Conservation (phyloP, 2,329 filamentous ascomycete species). For the Diaporthe caulivora region DNA sequence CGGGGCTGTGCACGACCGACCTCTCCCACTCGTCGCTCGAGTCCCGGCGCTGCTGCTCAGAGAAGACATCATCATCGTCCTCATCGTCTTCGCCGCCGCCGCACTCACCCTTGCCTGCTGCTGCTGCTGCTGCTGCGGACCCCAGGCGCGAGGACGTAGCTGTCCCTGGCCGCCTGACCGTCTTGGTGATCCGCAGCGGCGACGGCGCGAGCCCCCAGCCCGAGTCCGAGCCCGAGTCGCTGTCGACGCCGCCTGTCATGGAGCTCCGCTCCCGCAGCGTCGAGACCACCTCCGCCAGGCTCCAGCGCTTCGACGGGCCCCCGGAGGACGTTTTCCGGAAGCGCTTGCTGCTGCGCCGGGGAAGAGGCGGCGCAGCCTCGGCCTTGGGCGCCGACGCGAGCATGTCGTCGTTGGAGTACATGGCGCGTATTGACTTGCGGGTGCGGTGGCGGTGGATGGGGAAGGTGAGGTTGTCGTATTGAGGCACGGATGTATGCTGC, state of each 20-base stretch:
- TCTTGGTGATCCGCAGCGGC: slow-evolving; percentile 31
- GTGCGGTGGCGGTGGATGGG: slow-evolving; percentile 13
- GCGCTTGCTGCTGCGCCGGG: slow-evolving; percentile 38
- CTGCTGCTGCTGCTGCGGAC: neutral
- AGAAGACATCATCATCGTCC: neutral
- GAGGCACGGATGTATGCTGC: neutral
- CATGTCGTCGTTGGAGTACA: slow-evolving; percentile 39
- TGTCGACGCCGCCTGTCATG: slow-evolving; percentile 9
- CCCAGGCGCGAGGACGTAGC: neutral
- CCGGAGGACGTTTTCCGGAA: neutral
- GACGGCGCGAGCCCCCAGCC: slow-evolving; percentile 22
- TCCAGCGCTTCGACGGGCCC: slow-evolving; percentile 33
- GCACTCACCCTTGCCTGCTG: neutral
- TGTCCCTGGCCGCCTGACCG: neutral
- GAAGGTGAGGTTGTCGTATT: slow-evolving; percentile 9
- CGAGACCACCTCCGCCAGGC: slow-evolving; percentile 31
- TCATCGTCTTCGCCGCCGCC: neutral
- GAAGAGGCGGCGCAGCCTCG: slow-evolving; percentile 30
- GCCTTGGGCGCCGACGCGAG: neutral
- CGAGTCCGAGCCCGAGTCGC: neutral
- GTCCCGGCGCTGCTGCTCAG: neutral
- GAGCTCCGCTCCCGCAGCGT: slow-evolving; percentile 27
- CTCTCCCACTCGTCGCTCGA: slow-evolving; percentile 32
- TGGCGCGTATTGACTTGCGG: slow-evolving; percentile 12
- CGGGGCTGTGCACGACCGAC: slow-evolving; percentile 26